Evolutionary conservation across 2,329 filamentous ascomycete genomes (phyloP).

Genomic region (Ophiocordyceps australis): DNA sequence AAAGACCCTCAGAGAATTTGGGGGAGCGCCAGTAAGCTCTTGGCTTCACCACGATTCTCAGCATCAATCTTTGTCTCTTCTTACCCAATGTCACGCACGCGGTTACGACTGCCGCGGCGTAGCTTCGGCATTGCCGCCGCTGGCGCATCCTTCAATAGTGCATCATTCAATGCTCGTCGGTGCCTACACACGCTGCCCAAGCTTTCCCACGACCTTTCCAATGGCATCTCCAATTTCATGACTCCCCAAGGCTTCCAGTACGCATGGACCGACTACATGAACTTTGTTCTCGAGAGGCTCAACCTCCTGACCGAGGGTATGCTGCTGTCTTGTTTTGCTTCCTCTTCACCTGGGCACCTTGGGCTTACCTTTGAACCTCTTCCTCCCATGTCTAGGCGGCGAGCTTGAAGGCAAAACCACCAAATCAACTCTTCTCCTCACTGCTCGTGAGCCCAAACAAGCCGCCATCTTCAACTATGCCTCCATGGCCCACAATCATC

Average conservation of each 20-base stretch:
- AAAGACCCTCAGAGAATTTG: no score
- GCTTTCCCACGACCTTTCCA: conserved; percentile 24
- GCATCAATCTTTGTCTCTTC: neutral
- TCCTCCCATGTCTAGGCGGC: conserved; percentile 28
- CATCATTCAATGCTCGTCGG: conserved; percentile 17
- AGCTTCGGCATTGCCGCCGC: conserved; percentile 16
- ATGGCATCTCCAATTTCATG: conserved; percentile 52
- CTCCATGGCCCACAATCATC: conserved; percentile 87
- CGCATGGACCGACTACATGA: conserved; percentile 73
- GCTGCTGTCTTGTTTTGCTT: conserved; percentile 7
- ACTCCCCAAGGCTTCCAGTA: conserved; percentile 50
- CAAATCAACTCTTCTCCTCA: conserved; percentile 53
- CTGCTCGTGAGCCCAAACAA: conserved; percentile 58
- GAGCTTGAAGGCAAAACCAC: conserved; percentile 40
- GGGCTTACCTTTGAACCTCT: neutral
- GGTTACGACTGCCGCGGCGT: conserved; percentile 31
- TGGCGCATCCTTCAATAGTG: no score
- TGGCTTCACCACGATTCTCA: no score
- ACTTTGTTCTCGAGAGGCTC: conserved; percentile 53
- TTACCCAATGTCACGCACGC: conserved; percentile 28
- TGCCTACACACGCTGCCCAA: conserved; percentile 27
- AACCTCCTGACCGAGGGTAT: conserved; percentile 57
- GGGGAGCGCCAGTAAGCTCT: no score
- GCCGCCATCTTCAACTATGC: conserved; percentile 89
- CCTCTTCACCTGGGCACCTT: no score